Evolutionary conservation across 495 filamentous ascomycete species (phyloP).

Genomic region (Hypoxylon trugodes): DNA sequence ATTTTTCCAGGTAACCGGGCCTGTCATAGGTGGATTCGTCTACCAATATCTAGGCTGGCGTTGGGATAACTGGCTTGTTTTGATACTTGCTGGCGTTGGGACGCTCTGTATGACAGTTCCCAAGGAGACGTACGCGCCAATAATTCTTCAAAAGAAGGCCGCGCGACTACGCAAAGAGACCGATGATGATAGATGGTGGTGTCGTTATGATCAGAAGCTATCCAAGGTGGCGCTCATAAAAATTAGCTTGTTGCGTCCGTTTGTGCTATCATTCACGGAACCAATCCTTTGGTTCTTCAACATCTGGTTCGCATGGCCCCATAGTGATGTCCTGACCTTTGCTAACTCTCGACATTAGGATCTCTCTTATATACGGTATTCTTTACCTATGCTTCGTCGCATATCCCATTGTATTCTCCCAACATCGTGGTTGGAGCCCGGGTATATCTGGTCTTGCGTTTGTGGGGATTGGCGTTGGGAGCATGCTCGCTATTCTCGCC

Average conservation of each 20-base stretch:
- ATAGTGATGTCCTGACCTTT: neutral
- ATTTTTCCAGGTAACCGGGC: conserved; percentile 51
- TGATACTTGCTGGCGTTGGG: conserved; percentile 71
- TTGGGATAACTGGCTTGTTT: conserved; percentile 85
- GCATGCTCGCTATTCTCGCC: conserved; percentile 67
- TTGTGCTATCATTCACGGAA: conserved; percentile 80
- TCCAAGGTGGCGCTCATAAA: conserved; percentile 60
- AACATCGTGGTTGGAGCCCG: conserved; percentile 76
- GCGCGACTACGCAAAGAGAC: conserved; percentile 74
- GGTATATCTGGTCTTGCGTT: conserved; percentile 80
- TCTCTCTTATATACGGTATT: conserved; percentile 69
- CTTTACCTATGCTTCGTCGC: conserved; percentile 90
- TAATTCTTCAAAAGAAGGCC: conserved; percentile 74
- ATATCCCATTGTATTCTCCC: conserved; percentile 79
- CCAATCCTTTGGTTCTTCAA: conserved; percentile 90
- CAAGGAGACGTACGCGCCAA: conserved; percentile 81
- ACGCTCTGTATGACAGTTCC: conserved; percentile 61
- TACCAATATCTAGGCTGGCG: conserved; percentile 83
- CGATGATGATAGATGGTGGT: conserved; percentile 78
- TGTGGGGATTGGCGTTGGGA: conserved; percentile 80
- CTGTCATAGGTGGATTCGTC: conserved; percentile 79
- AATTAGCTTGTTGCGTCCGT: conserved; percentile 77
- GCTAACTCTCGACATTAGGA: conserved; percentile 42
- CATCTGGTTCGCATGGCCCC: conserved; percentile 53
- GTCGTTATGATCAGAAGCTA: conserved; percentile 73